Percentiles rank a stretch among this genome's conserved stretches.
These are phyloP conservation scores for Neostapfia colusana DNA, from an alignment of 176 grass and related monocot species.

Conservation along the genomic window DNA sequence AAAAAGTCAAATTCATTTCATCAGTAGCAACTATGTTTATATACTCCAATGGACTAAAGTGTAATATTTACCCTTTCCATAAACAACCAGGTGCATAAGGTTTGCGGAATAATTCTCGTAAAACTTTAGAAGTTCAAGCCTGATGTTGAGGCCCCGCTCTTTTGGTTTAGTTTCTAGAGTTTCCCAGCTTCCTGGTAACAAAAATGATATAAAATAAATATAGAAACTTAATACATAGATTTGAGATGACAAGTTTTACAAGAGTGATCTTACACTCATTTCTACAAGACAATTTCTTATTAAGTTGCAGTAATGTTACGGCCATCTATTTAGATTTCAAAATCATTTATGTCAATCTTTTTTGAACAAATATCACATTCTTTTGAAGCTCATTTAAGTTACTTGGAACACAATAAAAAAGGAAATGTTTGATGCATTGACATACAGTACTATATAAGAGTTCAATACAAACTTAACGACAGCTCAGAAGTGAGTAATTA, in stretches of 20 bases:
- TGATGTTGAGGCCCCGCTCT: constrained; percentile 80
- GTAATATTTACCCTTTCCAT: constrained; percentile 73
- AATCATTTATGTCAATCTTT: not conserved
- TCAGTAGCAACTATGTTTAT: constrained; percentile 21
- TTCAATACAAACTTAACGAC: not conserved
- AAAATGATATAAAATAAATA: constrained; percentile 21
- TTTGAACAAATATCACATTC: not conserved
- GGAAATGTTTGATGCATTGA: not conserved
- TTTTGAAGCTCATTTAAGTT: not conserved
- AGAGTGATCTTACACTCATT: not conserved
- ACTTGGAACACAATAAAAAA: not conserved
- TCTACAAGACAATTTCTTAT: not conserved
- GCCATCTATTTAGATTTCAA: not conserved
- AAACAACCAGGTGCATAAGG: constrained; percentile 95
- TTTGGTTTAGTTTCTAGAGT: constrained; percentile 77
- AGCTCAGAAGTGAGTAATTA: not conserved
- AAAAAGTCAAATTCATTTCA: constrained; percentile 6
- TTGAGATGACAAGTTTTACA: not conserved
- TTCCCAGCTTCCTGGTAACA: constrained; percentile 76
- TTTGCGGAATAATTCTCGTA: constrained; percentile 93
- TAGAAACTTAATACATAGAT: constrained; percentile 13
- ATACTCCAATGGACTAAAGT: constrained; percentile 5
- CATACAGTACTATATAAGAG: not conserved
- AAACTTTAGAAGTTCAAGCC: constrained; percentile 81
- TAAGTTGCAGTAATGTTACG: not conserved